A percentile compares a stretch with the other conserved stretches of the same genome.
Conservation (phyloP, 139 green algal genomes). For the Ettlia oleoabundans region DNA sequence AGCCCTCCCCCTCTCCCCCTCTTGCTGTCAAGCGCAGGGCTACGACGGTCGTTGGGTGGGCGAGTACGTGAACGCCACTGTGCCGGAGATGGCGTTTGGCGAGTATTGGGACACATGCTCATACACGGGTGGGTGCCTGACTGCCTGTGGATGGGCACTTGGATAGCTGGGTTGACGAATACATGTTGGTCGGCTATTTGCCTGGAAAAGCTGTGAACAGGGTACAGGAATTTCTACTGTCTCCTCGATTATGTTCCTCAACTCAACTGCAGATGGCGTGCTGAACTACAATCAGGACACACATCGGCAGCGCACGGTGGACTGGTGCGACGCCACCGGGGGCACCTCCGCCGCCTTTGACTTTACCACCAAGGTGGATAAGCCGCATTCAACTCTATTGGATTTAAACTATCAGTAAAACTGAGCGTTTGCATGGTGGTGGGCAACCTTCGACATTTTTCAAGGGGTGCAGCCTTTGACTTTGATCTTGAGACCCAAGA, state of each 20-base stretch:
- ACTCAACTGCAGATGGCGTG: slow-evolving; percentile 73
- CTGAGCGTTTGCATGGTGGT: too few relatives aligned
- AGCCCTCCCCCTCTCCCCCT: background rate
- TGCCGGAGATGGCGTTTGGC: slow-evolving; percentile 89
- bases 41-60: slow-evolving; percentile 64
- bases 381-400: too few relatives aligned
- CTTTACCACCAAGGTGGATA: slow-evolving; percentile 98
- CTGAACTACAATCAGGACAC: slow-evolving; percentile 97
- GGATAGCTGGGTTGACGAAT: background rate
- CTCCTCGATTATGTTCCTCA: too few relatives aligned
- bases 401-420: too few relatives aligned
- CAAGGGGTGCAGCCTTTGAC: too few relatives aligned
- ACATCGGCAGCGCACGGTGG: slow-evolving; percentile 90
- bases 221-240: too few relatives aligned
- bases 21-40: background rate
- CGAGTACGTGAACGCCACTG: slow-evolving; percentile 87
- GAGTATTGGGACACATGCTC: slow-evolving; percentile 97
- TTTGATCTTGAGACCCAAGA: too few relatives aligned
- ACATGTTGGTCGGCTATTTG: too few relatives aligned
- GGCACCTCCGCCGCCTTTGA: slow-evolving; percentile 93
- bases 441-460: too few relatives aligned
- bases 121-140: slow-evolving; percentile 67
- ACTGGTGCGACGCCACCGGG: slow-evolving; percentile 92
- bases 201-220: background rate
- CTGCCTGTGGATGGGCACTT: background rate